Base-by-base conservation (phyloP, 1,284 basidiomycete species). In the Moesziomyces globuligerus region DNA sequence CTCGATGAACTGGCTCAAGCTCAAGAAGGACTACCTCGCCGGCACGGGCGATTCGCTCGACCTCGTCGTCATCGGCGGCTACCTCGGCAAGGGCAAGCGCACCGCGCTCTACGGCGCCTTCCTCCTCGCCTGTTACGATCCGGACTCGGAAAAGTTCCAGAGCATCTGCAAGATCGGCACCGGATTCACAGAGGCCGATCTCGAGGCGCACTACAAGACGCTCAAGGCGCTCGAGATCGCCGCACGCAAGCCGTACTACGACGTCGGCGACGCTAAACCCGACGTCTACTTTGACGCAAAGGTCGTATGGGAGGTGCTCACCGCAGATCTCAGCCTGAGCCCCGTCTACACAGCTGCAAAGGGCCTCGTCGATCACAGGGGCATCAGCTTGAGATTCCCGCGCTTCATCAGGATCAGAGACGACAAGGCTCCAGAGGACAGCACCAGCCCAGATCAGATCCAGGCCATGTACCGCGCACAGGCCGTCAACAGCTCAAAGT, bases 271-370 rank as follows among this genome's bases (percentile, higher is more conserved):
- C 4, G 79, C 78, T 10, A 81, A 80, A 36, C 79, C 81, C 5
- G 75, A 81, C 43, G 68, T 81, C 7, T 81, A 65, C 48, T 82
- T 83, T 48, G 79, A 81, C 39, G 69, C 79, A 11, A 72, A 75
- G 46, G 48, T 96, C 18, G 93, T 99, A 1, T 98, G 95, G 94
- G 96, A 99, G 84, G 94, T 99, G 28, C 87, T 98, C 76, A 92
- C 95, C 0, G 96, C 96, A 6, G 96, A 99, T 85, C 83, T 99
- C 75, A 96, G 93, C 83, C 85, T 98, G 7, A 97, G 94, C 84
- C 96, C 96, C 1, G 88, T 98, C 26, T 99, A 99, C 82, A 92
- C 92, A 6, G 96, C 96, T 5, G 96, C 92, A n/a, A 91, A 94
- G 82, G 95, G 95, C 67, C 28, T 70, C 23, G 58, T 81, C 13